Conservation (phyloP, 2,329 filamentous ascomycete species). For the Fusarium oligoseptatum region DNA sequence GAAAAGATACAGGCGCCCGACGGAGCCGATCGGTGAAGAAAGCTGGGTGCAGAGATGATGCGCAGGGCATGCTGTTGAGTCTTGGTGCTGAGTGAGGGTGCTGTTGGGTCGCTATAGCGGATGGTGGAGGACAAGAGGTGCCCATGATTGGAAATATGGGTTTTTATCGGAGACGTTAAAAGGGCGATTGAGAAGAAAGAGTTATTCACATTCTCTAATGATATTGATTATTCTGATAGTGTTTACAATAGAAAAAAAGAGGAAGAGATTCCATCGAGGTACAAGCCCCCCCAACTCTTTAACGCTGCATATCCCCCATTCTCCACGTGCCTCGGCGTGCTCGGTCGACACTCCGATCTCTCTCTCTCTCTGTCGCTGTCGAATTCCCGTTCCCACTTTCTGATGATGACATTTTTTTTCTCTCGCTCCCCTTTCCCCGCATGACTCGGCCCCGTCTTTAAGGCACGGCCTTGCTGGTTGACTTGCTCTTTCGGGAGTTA, state of each 20-base stretch:
- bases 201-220: constrained; percentile 29
- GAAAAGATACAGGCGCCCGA: constrained; percentile 61
- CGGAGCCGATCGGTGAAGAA: constrained; percentile 78
- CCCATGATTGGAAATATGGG: constrained; percentile 15
- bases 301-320: constrained; percentile 13
- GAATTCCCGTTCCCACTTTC: not conserved
- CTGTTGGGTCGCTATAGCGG: constrained; percentile 20
- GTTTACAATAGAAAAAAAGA: constrained; percentile 1
- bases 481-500: constrained; percentile 5
- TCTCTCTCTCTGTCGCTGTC: not conserved
- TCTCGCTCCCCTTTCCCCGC: not conserved
- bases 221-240: not conserved
- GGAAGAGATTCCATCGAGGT: not conserved
- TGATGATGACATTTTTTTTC: constrained; percentile 4
- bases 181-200: not conserved
- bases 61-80: constrained; percentile 39
- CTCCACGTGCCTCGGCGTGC: constrained; percentile 40
- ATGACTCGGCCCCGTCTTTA: constrained; percentile 3
- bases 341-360: constrained; percentile 28
- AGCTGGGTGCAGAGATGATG: constrained; percentile 76
- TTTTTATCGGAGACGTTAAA: not conserved
- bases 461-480: not conserved
- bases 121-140: constrained; percentile 26
- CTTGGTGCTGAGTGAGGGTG: constrained; percentile 19
- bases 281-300: constrained; percentile 26